A percentile compares a stretch with the other conserved stretches of the same genome.
Conservation (phyloP, 331 rosid genomes). For the Arachis monticola region DNA sequence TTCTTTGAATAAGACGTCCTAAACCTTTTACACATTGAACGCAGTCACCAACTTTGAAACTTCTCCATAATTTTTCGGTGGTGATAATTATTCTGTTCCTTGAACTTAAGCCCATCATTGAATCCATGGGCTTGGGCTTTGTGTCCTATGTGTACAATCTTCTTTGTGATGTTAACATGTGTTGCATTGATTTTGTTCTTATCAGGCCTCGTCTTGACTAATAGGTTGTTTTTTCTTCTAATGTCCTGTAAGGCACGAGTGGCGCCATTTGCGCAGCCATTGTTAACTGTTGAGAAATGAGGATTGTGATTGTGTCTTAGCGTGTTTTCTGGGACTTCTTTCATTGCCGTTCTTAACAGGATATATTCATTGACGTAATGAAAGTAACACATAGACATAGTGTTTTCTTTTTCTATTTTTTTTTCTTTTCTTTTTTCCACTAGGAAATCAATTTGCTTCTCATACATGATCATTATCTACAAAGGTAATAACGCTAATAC, state of each 20-base stretch:
- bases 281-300: slow-evolving; percentile 13
- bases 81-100: background rate
- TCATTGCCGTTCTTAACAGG: slow-evolving; percentile 42
- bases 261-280: slow-evolving; percentile 50
- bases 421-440: background rate
- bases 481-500: background rate
- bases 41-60: no score
- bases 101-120: background rate
- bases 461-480: background rate
- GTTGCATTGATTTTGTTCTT: background rate
- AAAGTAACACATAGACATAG: slow-evolving; percentile 3
- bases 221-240: background rate
- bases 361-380: slow-evolving; percentile 41
- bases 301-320: slow-evolving; percentile 9
- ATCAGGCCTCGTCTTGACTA: slow-evolving; percentile 46
- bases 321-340: slow-evolving; percentile 39
- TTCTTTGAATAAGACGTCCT: background rate
- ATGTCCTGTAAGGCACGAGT: slow-evolving; percentile 38
- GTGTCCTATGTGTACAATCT: background rate
- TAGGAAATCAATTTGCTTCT: background rate
- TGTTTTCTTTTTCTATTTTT: background rate
- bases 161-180: slow-evolving; percentile 11
- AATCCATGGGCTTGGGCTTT: slow-evolving; percentile 36
- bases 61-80: no score
- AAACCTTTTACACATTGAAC: slow-evolving; percentile 31